Evolutionary conservation across 176 grass and related monocot species (phyloP), one percentile per base, ranked within the genome.

Genomic region (Lolium multiflorum): DNA sequence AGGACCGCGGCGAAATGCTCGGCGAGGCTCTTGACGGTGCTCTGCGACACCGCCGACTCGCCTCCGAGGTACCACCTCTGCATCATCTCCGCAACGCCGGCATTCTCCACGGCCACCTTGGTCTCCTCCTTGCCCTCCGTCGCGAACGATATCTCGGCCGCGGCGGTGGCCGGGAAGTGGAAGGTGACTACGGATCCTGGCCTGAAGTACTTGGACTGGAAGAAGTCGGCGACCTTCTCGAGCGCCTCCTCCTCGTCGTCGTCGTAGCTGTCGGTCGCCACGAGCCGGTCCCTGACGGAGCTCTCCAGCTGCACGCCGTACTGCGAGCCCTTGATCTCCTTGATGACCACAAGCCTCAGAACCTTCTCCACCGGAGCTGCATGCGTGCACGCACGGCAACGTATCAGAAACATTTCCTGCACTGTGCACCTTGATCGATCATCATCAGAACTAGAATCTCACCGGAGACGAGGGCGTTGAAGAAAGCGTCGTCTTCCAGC

Each of bases 271-370:
- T 98, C 92, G 0, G 21, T 48, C 7, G 91, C 87, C 35, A 81
- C 93, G 4, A 98, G 81, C 22, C 92, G 84, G 64, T 94, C 90
- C n/a, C 96, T 87, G 18, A 94, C 93, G 0, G 92, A 85, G 60
- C 96, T 98, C 92, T 98, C 93, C 0, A 96, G 87, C 77, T 96
- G 93, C 71, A 98, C 96, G 1, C 96, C 93, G 70, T 98, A 98
- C 70, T 98, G 93, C 3, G 96, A 86, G 0, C 92, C 93, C 51
- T 98, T 96, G 77, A 98, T 98, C 84, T 98, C 96, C 81, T 96
- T 98, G 67, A 98, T 98, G 44, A 92, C 93, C 35, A 96, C 88
- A 7, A 98, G 43, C 60, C 91, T 81, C 44, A 98, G 79, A 15
- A 88, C 37, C 69, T 98, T 98, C 71, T 94, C 93, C 39, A 88